Evolutionary conservation across 1,284 basidiomycete genomes (phyloP).

Genomic region (Ceratobasidium sp.): DNA sequence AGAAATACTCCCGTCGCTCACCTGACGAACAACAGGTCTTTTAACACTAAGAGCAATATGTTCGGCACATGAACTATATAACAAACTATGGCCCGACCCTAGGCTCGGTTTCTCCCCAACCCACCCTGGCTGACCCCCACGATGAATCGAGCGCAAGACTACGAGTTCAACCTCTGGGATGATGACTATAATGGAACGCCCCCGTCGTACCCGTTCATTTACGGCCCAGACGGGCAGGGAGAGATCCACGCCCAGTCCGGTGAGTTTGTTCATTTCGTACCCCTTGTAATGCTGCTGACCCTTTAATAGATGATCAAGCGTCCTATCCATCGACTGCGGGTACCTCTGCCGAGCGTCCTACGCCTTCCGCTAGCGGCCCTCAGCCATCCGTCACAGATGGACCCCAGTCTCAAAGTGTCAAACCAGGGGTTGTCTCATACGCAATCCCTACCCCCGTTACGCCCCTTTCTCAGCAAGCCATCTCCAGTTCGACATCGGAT

Average conservation of each 20-base stretch:
- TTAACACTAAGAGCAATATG: neutral
- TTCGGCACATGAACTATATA: neutral
- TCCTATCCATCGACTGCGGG: neutral
- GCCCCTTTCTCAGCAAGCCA: neutral
- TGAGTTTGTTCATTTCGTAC: neutral
- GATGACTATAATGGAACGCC: neutral
- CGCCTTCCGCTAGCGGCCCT: neutral
- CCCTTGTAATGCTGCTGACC: neutral
- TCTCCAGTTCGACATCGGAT: neutral
- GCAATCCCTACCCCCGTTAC: conserved; percentile 19
- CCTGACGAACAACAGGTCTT: neutral
- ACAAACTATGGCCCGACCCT: neutral
- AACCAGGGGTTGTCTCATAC: conserved; percentile 30
- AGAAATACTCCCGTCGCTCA: neutral
- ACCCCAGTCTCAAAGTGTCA: neutral
- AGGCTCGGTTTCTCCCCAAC: neutral
- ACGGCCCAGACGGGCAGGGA: conserved; percentile 12
- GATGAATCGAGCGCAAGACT: conserved; percentile 23
- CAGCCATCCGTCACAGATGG: neutral
- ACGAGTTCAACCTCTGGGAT: conserved; percentile 11
- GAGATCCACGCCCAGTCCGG: conserved; percentile 15
- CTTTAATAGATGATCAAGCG: neutral
- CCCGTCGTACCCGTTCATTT: conserved; percentile 14
- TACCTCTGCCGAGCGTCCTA: neutral
- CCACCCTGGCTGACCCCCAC: neutral